Evolutionary conservation across 768 basidiomycete species (phyloP), one percentile per base, ranked within the genome.

Genomic region (Mycena crocata): DNA sequence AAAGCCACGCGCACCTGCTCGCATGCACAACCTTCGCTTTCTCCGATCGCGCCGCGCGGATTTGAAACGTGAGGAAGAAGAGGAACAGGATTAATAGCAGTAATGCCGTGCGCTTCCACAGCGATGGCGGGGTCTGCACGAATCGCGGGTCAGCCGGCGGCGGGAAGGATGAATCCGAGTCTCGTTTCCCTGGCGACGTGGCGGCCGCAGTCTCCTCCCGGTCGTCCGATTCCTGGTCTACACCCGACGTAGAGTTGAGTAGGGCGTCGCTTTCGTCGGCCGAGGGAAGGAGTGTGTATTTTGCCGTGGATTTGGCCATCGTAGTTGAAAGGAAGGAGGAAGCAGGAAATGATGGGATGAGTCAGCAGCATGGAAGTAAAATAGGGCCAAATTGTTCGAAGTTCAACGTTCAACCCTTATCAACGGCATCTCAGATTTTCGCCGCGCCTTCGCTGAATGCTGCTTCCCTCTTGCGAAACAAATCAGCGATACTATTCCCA

Each of bases 91-190:
- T 67, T 65, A 83, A 81, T 13, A 82, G 2, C 34, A 89, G 58
- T 50, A 89, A 73, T 6, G 81, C 79, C 12, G 81, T 78, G 48
- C 88, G 83, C 68, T 86, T 86, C 82, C 83, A 88, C 44, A 78
- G 75, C 4, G 86, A 79, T 9, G 87, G 86, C 21, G 84, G 78
- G 1, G 82, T 84, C n/a, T 80, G 79, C 66, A 84, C 80, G 76
- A 88, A 88, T 45, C 84, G 82, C 2, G 83, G 78, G 72, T 86
- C 84, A 28, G 23, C 30, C 23, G 26, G 4, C 17, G 55, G 55
- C 19, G 55, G 55, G 55, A 57, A 57, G 35, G 74, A 74, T 24
- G n/a, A 9, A 13, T 68, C 67, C 8, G 70, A n/a, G n/a, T n/a
- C n/a, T n/a, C n/a, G n/a, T n/a, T n/a, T n/a, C n/a, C n/a, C n/a